Conservation (phyloP, 2,329 filamentous ascomycete genomes). For the Pseudophaeomoniella oleicola region DNA sequence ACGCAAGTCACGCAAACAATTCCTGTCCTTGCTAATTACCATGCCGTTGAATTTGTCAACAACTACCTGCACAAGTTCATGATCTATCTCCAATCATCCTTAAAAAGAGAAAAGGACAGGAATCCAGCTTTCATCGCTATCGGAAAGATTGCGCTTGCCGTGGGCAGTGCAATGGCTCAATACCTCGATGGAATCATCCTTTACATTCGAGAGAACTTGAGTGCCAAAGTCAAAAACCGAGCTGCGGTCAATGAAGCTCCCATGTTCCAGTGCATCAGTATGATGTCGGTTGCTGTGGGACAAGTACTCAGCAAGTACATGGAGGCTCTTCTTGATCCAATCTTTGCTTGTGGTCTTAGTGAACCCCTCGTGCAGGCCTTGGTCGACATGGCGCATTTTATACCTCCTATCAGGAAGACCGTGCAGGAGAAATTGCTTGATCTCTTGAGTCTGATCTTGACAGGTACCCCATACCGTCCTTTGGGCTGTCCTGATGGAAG, state of each 20-base stretch:
- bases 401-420: conserved; percentile 79
- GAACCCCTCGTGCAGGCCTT: conserved; percentile 88
- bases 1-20: conserved; percentile 85
- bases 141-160: conserved; percentile 88
- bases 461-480: conserved; percentile 80
- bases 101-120: conserved; percentile 88
- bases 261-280: conserved; percentile 95
- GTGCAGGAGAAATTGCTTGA: conserved; percentile 91
- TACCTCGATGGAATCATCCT: conserved; percentile 91
- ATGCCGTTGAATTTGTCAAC: conserved; percentile 75
- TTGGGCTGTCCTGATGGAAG: conserved; percentile 82
- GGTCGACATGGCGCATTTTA: conserved; percentile 98
- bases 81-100: conserved; percentile 83
- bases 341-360: conserved; percentile 90
- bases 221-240: conserved; percentile 31
- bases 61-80: conserved; percentile 90
- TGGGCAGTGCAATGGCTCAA: conserved; percentile 85
- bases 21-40: conserved; percentile 82
- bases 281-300: conserved; percentile 84
- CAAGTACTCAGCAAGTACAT: conserved; percentile 98
- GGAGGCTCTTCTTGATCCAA: conserved; percentile 85
- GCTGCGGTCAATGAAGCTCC: conserved; percentile 48
- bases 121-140: conserved; percentile 94
- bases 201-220: conserved; percentile 67
- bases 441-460: conserved; percentile 86